Evolutionary conservation across 257 asterid species (phyloP).

Genomic region (Nicotiana benthamiana): DNA sequence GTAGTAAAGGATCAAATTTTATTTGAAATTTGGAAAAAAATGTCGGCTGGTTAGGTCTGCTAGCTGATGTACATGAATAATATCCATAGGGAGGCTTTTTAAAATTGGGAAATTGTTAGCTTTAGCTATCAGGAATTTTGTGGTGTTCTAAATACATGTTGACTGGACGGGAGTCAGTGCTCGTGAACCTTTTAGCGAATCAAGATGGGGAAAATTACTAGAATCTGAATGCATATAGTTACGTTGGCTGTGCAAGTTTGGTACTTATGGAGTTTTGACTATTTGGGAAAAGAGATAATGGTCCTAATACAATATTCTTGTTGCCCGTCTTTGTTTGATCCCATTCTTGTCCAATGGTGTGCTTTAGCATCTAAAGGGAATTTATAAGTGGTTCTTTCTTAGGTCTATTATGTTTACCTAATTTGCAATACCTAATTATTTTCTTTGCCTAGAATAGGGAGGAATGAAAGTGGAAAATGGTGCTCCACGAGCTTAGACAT

Average conservation of each 20-base stretch:
- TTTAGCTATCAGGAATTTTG: neutral
- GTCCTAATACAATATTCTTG: neutral
- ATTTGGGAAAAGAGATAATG: neutral
- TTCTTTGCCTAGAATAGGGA: neutral
- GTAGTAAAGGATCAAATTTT: neutral
- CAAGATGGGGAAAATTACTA: neutral
- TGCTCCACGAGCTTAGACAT: neutral
- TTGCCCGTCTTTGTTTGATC: neutral
- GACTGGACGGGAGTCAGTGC: neutral
- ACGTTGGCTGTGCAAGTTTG: neutral
- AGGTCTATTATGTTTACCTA: neutral
- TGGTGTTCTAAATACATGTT: neutral
- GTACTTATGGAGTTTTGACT: neutral
- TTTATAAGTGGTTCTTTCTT: neutral
- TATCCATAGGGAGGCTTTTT: neutral
- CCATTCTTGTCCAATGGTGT: neutral
- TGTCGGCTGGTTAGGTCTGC: neutral
- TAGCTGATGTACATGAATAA: neutral
- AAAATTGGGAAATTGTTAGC: neutral
- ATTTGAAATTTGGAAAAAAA: neutral
- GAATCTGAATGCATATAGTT: neutral
- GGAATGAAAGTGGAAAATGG: neutral
- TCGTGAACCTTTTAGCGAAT: neutral
- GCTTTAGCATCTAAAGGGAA: neutral
- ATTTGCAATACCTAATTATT: neutral